Percentiles rank a stretch among this genome's conserved stretches.
phyloP scores from a whole-genome alignment of 345 rosid species.

The Orychophragmus violaceus region DNA sequence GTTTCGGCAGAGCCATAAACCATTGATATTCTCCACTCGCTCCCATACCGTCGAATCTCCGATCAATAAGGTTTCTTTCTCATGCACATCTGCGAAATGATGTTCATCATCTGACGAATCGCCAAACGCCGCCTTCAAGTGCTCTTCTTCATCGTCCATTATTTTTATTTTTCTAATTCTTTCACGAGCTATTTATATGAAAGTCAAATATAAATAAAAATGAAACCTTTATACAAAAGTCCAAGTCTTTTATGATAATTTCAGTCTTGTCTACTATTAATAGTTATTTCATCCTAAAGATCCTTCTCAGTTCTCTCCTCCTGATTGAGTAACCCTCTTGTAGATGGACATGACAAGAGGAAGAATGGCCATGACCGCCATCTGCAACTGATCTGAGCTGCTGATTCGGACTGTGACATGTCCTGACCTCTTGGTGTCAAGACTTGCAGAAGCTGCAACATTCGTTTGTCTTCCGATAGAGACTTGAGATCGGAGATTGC shows the following conservation, averaged over 20 bases:
- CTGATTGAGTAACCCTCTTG: conserved; percentile 29
- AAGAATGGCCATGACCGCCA: conserved; percentile 49
- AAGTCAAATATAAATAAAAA: neutral
- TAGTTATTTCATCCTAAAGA: neutral
- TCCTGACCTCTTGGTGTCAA: conserved; percentile 72
- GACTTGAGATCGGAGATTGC: conserved; percentile 60
- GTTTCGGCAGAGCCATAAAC: conserved; percentile 62
- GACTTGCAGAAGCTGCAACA: conserved; percentile 56
- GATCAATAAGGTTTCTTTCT: neutral
- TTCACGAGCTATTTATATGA: neutral
- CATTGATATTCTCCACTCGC: conserved; percentile 41
- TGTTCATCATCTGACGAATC: conserved; percentile 66
- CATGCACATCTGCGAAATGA: conserved; percentile 28
- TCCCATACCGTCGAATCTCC: conserved; percentile 43
- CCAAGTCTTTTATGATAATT: neutral
- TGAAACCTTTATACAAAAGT: neutral
- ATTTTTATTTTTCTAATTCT: neutral
- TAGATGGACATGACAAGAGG: conserved; percentile 55
- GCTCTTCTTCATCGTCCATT: conserved; percentile 31
- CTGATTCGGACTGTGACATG: conserved; percentile 52
- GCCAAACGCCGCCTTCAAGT: conserved; percentile 57
- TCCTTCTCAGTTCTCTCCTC: conserved; percentile 25
- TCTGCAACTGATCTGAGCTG: conserved; percentile 76
- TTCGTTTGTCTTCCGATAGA: conserved; percentile 55
- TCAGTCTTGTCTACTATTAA: neutral